Base-by-base conservation (phyloP, 108 stramenopile species). In the Skeletonema costatum region DNA sequence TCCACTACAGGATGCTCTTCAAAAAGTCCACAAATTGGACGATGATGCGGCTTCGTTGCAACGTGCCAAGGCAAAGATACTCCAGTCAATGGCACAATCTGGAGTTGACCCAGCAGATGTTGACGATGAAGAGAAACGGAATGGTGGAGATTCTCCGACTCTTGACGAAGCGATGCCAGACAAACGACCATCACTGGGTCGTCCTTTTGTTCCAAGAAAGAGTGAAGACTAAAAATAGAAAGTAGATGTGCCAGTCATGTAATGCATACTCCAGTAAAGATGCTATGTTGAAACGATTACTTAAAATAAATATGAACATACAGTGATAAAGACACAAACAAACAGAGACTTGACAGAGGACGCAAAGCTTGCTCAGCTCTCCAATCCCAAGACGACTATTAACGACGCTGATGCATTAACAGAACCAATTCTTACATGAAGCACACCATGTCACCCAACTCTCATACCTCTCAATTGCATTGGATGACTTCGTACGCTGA, bases 371-470 rank as follows among this genome's bases (percentile, higher is more conserved):
- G 41, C 12, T 14, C 11, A 42, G 12, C 41, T 11, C 44, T 46
- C 16, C 44, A 44, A 60, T 32, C 13, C 9, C 6, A 44, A 16
- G 14, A 44, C 6, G 14, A 44, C 13, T 44, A 44, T 2, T 44
- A 44, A 41, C 7, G 39, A 41, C 2, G 5, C 39, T 11, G 44
- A 32, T 63, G 13, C 25, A 35, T 70, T 48, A 82, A 48, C 81
- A 82, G 35, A 82, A 71, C 81, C 81, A 82, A 71, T 82, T 82
- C n/a, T 67, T 71, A 60, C 71, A 82, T 16, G 70, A 75, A 12
- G 74, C 74, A 67, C 81, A 82, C 81, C 81, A 82, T n/a, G 32
- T 56, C 19, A 75, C 62, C 81, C 67, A 74, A 17, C 56, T 42
- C 33, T 75, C 48, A 56, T 75, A 82, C 64, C 81, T 46, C 17